Percentiles rank a stretch among this genome's conserved stretches.
These are phyloP conservation scores for Phaeoacremonium minimum DNA, from an alignment of 2,329 filamentous ascomycete species.

Conservation along the genomic window DNA sequence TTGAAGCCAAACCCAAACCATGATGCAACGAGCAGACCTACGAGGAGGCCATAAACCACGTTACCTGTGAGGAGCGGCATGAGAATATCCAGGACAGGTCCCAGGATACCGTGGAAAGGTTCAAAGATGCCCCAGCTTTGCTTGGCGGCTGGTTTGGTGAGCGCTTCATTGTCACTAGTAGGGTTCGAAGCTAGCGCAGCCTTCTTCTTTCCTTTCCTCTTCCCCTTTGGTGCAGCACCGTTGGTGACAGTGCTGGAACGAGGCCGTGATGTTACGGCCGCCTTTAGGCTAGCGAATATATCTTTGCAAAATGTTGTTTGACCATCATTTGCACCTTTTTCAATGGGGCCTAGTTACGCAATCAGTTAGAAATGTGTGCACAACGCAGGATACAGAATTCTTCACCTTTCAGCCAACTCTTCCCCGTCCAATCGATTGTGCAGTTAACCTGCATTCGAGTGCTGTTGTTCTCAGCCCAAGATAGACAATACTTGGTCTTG, in stretches of 20 bases:
- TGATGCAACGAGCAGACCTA: constrained; percentile 67
- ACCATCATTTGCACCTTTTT: constrained; percentile 90
- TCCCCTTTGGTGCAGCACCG: constrained; percentile 46
- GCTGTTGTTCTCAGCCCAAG: constrained; percentile 82
- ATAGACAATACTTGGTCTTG: constrained; percentile 92
- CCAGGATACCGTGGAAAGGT: constrained; percentile 64
- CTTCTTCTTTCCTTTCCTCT: constrained; percentile 58
- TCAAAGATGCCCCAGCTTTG: constrained; percentile 77
- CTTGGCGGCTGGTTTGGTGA: constrained; percentile 35
- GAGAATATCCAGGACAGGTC: constrained; percentile 66
- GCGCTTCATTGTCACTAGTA: constrained; percentile 30
- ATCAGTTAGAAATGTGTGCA: constrained; percentile 5
- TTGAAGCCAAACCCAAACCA: constrained; percentile 65
- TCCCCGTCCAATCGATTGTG: constrained; percentile 91
- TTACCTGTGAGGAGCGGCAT: constrained; percentile 71
- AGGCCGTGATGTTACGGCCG: constrained; percentile 64
- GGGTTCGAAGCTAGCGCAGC: constrained; percentile 39
- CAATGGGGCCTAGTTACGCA: constrained; percentile 80
- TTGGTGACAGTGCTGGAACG: constrained; percentile 41
- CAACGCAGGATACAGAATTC: constrained; percentile 13
- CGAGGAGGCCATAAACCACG: constrained; percentile 69
- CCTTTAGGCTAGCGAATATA: constrained; percentile 68
- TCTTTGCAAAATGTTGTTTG: constrained; percentile 81
- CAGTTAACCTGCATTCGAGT: constrained; percentile 87
- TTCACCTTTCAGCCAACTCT: constrained; percentile 94